A percentile compares a stretch with the other conserved stretches of the same genome.
Conservation (phyloP, 228 moss, liverwort and hornwort genomes). For the Sphagnum magellanicum region DNA sequence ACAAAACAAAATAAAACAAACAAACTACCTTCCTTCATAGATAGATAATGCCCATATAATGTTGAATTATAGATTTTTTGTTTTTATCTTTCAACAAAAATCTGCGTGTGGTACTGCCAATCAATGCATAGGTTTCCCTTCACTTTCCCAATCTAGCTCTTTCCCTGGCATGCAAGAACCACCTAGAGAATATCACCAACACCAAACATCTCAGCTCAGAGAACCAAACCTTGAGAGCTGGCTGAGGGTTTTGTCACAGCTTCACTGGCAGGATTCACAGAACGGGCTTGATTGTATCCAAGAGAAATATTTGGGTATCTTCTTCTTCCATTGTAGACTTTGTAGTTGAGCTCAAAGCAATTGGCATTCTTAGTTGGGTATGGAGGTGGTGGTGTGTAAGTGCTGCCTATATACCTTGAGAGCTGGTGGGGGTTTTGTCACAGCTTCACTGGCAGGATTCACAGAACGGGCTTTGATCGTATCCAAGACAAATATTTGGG, state of each 20-base stretch:
- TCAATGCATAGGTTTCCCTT: slow-evolving; percentile 16
- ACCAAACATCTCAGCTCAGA: slow-evolving; percentile 21
- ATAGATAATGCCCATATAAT: too few species aligned
- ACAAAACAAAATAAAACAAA: too few species aligned
- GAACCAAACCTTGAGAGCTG: slow-evolving; percentile 12
- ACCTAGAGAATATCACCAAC: slow-evolving; percentile 9
- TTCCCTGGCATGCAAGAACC: slow-evolving; percentile 9
- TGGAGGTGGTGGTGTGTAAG: slow-evolving; percentile 21
- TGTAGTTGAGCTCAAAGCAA: slow-evolving; percentile 19
- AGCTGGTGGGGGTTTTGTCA: slow-evolving; percentile 46
- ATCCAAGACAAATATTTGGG: slow-evolving; percentile 29
- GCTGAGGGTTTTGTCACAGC: slow-evolving; percentile 45
- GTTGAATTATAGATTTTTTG: too few species aligned
- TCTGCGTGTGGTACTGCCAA: not conserved
- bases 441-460: slow-evolving; percentile 25
- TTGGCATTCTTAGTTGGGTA: slow-evolving; percentile 46
- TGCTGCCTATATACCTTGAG: not conserved
- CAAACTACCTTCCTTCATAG: too few species aligned
- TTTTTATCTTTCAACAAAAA: too few species aligned
- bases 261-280: slow-evolving; percentile 21
- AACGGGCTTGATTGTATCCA: slow-evolving; percentile 23
- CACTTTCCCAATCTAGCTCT: slow-evolving; percentile 9
- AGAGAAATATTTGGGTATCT: slow-evolving; percentile 27
- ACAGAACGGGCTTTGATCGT: slow-evolving; percentile 18
- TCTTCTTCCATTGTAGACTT: slow-evolving; percentile 10